Evolutionary conservation across 2,329 filamentous ascomycete genomes (phyloP), one percentile per base, ranked within the genome.

Genomic region (Colletotrichum siamense): DNA sequence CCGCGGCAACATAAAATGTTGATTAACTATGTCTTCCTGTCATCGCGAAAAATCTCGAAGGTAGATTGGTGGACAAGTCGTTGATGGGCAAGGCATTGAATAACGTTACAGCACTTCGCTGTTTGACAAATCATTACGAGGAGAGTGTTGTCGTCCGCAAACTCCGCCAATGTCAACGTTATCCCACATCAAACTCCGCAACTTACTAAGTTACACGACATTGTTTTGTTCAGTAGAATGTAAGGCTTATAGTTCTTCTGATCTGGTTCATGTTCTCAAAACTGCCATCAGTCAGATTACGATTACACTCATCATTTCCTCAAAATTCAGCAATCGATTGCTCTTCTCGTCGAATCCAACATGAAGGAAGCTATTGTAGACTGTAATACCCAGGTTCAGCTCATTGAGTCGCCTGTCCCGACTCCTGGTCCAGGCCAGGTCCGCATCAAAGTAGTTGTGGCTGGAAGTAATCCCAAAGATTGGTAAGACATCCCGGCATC

Each of bases 1-100:
- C 10, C 18, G 18, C 4, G 18, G 10, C 44, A 22, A 22, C 10
- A 13, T 0, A 13, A 12, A 22, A 44, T n/a, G 10, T 12, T 8
- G n/a, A 22, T 49, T 22, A 0, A 8, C 4, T 2, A 49, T 13
- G n/a, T 49, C n/a, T 22, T 49, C 3, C 10, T 49, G 10, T 4
- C 6, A 4, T 22, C 44, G 1, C 10, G 2, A 22, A 22, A 13
- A n/a, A 10, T 10, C 39, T n/a, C 2, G 3, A n/a, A 49, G 9
- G 6, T 49, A 10, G 5, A 12, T 12, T 3, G 0, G 6, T 4
- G 39, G 18, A 1, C 39, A n/a, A 49, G 18, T 2, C 2, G 3
- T 22, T 22, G 2, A 52, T 52, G n/a, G 10, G 18, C n/a, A 13
- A 8, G 10, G 18, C n/a, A 5, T 52, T 52, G n/a, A 52, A 13